Conservation (phyloP, 202 grass and related monocot genomes). For the Panicum hallii region DNA sequence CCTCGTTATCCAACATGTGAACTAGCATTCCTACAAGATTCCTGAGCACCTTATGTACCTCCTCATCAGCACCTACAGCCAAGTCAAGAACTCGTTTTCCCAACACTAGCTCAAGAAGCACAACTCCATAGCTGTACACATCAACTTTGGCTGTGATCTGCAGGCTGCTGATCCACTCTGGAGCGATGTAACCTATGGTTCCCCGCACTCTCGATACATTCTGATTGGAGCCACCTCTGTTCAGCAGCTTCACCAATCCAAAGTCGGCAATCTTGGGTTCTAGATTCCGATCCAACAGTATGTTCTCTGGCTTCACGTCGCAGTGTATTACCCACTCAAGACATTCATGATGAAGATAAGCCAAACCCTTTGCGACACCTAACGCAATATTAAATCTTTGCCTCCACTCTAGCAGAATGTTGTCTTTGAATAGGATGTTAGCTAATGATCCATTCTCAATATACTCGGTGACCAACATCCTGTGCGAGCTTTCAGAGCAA, state of each 20-base stretch:
- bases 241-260: constrained; percentile 55
- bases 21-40: constrained; percentile 36
- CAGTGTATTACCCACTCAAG: constrained; percentile 58
- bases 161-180: constrained; percentile 59
- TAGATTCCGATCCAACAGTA: constrained; percentile 37
- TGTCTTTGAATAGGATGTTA: constrained; percentile 45
- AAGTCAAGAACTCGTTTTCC: constrained; percentile 42
- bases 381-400: constrained; percentile 53
- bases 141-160: constrained; percentile 64
- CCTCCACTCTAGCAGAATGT: constrained; percentile 46
- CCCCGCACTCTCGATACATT: constrained; percentile 59
- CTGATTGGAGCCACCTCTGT: constrained; percentile 32
- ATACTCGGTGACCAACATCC: constrained; percentile 55
- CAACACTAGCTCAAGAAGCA: constrained; percentile 59
- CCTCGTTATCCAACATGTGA: constrained; percentile 21
- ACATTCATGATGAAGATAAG: constrained; percentile 61
- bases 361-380: constrained; percentile 48
- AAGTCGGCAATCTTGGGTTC: constrained; percentile 64
- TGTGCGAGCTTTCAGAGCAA: constrained; percentile 49
- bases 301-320: constrained; percentile 58
- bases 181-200: constrained; percentile 64
- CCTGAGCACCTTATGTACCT: constrained; percentile 36
- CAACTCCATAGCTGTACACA: constrained; percentile 63
- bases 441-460: constrained; percentile 59
- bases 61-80: constrained; percentile 27